Evolutionary conservation across 805 yeast species (phyloP), one percentile per base, ranked within the genome.

Genomic region (Torulaspora quercuum): DNA sequence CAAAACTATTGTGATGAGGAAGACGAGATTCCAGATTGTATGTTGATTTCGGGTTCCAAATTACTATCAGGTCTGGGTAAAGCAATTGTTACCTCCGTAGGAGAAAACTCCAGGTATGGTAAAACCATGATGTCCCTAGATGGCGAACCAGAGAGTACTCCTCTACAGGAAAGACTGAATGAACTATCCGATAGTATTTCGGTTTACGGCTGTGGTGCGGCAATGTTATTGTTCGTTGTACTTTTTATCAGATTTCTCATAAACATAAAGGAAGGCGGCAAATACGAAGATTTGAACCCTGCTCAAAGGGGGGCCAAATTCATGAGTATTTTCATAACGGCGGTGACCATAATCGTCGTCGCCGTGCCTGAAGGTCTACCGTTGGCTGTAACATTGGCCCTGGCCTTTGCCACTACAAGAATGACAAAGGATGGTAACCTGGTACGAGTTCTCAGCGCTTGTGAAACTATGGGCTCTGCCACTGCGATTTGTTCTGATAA

Each of bases 331-430:
- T 69, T 92, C 42, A 92, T 92, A 53, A 86, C 92, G 15, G 82
- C 97, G 1, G 83, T 92, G 42, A 88, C 98, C 0, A 75, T 92
- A 50, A 79, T 92, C 18, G 98, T 90, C 10, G 98, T 92, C 33
- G 99, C 98, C 0, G 95, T 92, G n/a, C 99, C 99, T 3, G 99
- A 92, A 65, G 99, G 99, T 44, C 73, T 92, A 39, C 99, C 99
- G 1, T 69, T 92, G 39, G 99, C 99, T 2, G 98, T 92, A 11
- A 92, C 99, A 1, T 70, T 92, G 30, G 95, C 98, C 0, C 69
- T 92, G 48, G 98, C 98, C 0, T 92, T 92, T 68, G 98, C 99
- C 2, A 92, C 98, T 2, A 89, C 96, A 7, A 76, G 97, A 63
- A 92, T 92, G 99, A 88, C 95, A 13, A 83, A 84, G 59, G 96